Percentiles rank a stretch among this genome's conserved stretches.
Conservation (phyloP, 331 rosid genomes). For the Pyracantha coccinea region DNA sequence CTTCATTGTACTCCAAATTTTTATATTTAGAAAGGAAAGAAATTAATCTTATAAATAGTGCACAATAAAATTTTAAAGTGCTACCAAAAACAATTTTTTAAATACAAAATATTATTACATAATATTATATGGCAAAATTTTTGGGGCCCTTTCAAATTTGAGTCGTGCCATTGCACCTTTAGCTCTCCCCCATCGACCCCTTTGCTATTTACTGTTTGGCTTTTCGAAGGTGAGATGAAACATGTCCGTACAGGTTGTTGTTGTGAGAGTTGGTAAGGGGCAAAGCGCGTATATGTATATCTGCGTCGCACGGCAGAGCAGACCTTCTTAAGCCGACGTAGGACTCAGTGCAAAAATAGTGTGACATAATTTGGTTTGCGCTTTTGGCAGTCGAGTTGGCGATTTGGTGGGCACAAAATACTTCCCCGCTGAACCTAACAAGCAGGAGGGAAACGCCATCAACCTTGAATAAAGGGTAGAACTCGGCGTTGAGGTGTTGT, state of each 20-base stretch:
- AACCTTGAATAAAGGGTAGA: conserved; percentile 14
- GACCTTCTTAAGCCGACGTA: conserved; percentile 34
- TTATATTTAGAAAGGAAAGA: too few relatives aligned
- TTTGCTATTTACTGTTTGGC: not conserved
- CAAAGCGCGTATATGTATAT: conserved; percentile 68
- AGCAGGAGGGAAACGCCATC: conserved; percentile 19
- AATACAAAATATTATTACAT: too few relatives aligned
- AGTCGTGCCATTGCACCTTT: not conserved
- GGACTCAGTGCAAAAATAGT: not conserved
- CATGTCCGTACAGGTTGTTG: conserved; percentile 43
- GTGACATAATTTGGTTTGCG: not conserved
- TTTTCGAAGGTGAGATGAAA: not conserved
- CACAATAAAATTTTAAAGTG: too few relatives aligned
- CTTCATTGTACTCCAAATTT: too few relatives aligned
- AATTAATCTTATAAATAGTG: too few relatives aligned
- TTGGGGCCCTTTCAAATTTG: too few relatives aligned
- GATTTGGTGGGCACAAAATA: conserved; percentile 68
- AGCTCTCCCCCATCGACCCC: not conserved
- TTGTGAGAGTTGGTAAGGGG: conserved; percentile 68
- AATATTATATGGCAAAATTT: too few relatives aligned
- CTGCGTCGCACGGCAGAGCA: conserved; percentile 72
- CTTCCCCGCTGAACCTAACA: conserved; percentile 63
- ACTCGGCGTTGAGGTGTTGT: not conserved
- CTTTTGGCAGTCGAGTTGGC: conserved; percentile 45
- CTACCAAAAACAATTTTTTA: too few relatives aligned